These are phyloP conservation scores for Rhodotorula mucilaginosa DNA, from an alignment of 1,284 basidiomycete species.

Conservation along the genomic window DNA sequence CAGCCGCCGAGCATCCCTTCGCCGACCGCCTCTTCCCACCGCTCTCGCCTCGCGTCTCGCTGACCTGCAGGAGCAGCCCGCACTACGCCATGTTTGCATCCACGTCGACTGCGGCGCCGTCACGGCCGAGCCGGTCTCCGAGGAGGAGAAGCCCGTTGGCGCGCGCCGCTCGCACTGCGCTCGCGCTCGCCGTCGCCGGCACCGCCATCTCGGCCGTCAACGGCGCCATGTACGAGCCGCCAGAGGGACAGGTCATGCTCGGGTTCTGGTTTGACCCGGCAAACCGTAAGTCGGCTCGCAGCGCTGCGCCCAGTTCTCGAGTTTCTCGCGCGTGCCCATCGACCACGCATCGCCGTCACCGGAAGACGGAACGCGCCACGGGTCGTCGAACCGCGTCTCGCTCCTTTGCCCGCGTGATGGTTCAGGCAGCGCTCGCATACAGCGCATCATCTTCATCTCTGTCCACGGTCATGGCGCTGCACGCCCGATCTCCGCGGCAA, in stretches of 20 bases:
- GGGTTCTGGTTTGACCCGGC: conserved; percentile 42
- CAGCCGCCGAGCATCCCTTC: background rate
- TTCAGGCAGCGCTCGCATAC: too few relatives aligned
- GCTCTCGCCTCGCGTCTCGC: background rate
- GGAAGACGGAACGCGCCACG: background rate
- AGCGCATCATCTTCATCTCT: too few relatives aligned
- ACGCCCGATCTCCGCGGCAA: too few relatives aligned
- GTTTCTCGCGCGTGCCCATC: background rate
- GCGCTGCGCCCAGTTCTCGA: background rate
- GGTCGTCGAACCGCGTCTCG: too few relatives aligned
- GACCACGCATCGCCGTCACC: background rate
- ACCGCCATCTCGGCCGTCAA: background rate
- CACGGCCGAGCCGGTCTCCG: background rate
- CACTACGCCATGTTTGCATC: background rate
- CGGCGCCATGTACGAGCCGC: conserved; percentile 28
- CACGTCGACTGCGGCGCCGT: background rate
- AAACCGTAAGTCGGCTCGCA: conserved; percentile 16
- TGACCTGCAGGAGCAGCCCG: background rate
- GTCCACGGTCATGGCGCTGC: too few relatives aligned
- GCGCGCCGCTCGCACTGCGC: conserved; percentile 4
- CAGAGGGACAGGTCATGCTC: conserved; percentile 38
- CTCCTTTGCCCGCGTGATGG: too few relatives aligned
- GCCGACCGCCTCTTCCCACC: background rate
- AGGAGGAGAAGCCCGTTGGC: conserved; percentile 1
- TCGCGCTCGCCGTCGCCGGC: conserved; percentile 8